A percentile compares a stretch with the other conserved stretches of the same genome.
phyloP scores from a whole-genome alignment of 495 filamentous ascomycete genomes.

The Lasiosphaeria hispida region DNA sequence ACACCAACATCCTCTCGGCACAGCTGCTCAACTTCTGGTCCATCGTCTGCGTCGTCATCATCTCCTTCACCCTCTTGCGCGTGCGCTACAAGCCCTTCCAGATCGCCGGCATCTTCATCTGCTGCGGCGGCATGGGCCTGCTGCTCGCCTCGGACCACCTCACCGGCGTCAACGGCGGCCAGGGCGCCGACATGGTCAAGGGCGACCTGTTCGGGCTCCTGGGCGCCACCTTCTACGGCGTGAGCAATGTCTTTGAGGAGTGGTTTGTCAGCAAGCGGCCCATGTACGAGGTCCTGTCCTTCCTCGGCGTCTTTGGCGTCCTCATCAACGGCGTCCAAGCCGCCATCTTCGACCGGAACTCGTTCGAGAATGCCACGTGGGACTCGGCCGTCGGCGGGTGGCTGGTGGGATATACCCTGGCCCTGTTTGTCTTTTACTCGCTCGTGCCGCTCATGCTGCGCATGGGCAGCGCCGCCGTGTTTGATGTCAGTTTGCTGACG shows the following conservation, averaged over 20 bases:
- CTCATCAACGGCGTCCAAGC: conserved; percentile 89
- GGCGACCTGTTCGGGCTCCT: conserved; percentile 90
- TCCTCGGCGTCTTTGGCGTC: conserved; percentile 85
- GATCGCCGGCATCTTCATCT: conserved; percentile 81
- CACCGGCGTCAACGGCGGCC: conserved; percentile 60
- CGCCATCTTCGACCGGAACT: conserved; percentile 79
- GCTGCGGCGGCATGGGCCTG: conserved; percentile 88
- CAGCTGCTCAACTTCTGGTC: conserved; percentile 99
- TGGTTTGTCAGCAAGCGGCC: conserved; percentile 85
- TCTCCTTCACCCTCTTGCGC: conserved; percentile 76
- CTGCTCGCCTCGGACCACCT: conserved; percentile 87
- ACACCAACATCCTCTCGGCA: conserved; percentile 85
- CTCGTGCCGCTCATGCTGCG: conserved; percentile 84
- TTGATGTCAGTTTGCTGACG: conserved; percentile 91
- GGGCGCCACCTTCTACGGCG: conserved; percentile 86
- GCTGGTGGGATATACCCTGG: conserved; percentile 81
- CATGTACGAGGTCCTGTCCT: conserved; percentile 89
- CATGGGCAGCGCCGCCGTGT: conserved; percentile 87
- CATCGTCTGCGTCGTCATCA: conserved; percentile 84
- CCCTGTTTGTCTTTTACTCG: conserved; percentile 80
- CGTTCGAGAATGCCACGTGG: conserved; percentile 67
- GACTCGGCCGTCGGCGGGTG: conserved; percentile 72
- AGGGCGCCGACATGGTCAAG: conserved; percentile 71
- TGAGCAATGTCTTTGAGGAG: conserved; percentile 88
- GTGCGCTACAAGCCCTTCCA: conserved; percentile 89